Conservation (phyloP, 768 basidiomycete species). For the Suillus plorans region DNA sequence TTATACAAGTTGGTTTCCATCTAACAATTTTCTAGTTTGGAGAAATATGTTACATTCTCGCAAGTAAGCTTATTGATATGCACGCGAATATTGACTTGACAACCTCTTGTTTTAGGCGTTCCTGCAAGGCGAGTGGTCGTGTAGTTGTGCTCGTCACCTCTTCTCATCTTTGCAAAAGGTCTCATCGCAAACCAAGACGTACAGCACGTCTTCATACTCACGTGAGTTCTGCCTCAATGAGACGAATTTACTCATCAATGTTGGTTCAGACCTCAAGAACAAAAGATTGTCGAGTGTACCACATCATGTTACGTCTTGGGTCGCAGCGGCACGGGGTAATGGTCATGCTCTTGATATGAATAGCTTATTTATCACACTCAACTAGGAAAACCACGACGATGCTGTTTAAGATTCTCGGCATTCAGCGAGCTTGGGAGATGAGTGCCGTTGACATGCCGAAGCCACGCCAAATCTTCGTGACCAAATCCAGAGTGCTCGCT, state of each 20-base stretch:
- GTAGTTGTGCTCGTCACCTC: neutral
- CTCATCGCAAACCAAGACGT: slow-evolving; percentile 23
- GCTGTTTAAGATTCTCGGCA: slow-evolving; percentile 72
- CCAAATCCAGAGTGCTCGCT: slow-evolving; percentile 64
- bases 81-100: neutral
- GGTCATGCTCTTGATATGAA: slow-evolving; percentile 8
- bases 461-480: slow-evolving; percentile 71
- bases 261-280: slow-evolving; percentile 41
- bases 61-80: slow-evolving; percentile 14
- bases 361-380: neutral
- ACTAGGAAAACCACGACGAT: slow-evolving; percentile 74
- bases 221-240: slow-evolving; percentile 12
- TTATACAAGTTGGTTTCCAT: slow-evolving; percentile 10
- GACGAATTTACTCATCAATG: slow-evolving; percentile 16
- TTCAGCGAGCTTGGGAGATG: slow-evolving; percentile 55
- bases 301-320: slow-evolving; percentile 68
- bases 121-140: slow-evolving; percentile 17
- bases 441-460: slow-evolving; percentile 35
- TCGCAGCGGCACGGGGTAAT: slow-evolving; percentile 71
- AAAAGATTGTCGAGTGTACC: slow-evolving; percentile 56
- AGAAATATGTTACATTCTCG: slow-evolving; percentile 32
- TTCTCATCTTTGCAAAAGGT: slow-evolving; percentile 13
- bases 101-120: slow-evolving; percentile 17
- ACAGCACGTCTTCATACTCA: slow-evolving; percentile 28
- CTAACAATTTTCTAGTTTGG: slow-evolving; percentile 45